phyloP scores from a whole-genome alignment of 2,329 filamentous ascomycete species.

The Fusarium sp. region DNA sequence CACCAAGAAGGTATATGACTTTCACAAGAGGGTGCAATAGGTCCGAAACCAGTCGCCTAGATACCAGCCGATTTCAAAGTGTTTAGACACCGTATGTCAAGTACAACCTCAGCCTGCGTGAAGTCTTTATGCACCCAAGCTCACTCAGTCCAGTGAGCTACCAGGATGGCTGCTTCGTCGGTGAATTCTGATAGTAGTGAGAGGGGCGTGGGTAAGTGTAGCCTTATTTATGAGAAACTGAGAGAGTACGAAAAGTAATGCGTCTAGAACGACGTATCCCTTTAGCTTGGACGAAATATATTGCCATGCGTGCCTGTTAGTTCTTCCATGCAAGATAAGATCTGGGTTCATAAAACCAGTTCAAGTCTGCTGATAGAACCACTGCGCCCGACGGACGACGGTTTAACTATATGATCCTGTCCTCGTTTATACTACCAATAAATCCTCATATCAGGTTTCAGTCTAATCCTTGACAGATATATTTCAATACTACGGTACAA shows the following conservation, averaged over 20 bases:
- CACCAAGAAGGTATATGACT: background rate
- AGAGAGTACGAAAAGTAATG: background rate
- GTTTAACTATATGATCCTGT: background rate
- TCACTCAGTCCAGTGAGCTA: background rate
- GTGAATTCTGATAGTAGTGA: background rate
- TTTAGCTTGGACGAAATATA: background rate
- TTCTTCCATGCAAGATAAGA: background rate
- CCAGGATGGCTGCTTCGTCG: background rate
- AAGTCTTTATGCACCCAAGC: background rate
- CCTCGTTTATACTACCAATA: background rate
- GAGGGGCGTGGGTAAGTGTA: background rate
- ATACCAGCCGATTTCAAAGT: background rate
- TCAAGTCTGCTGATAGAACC: background rate
- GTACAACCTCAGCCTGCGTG: background rate
- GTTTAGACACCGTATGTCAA: background rate
- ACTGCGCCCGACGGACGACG: too few species aligned
- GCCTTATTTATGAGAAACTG: background rate
- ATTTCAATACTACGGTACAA: background rate
- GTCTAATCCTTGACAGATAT: background rate
- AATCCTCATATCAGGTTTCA: background rate
- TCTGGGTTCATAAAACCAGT: background rate
- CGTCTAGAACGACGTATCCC: background rate
- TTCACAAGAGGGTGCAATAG: background rate
- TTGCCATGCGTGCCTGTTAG: background rate
- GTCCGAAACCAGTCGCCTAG: background rate